A percentile compares a stretch with the other conserved stretches of the same genome.
Conservation (phyloP, 2,329 filamentous ascomycete genomes). For the Chaetothyriales sp. region DNA sequence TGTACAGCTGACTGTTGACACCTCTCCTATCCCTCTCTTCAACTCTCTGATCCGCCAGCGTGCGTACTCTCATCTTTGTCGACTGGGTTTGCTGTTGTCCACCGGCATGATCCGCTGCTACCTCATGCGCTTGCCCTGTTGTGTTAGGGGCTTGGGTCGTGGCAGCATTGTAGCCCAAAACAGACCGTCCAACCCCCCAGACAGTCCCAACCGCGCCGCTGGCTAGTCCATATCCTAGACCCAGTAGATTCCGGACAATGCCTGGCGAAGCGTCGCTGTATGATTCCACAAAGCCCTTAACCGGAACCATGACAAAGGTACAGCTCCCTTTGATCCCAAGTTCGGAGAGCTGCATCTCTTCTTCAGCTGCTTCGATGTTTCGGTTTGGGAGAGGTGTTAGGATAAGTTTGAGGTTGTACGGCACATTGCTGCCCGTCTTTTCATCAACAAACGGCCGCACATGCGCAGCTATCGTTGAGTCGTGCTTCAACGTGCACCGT, state of each 20-base stretch:
- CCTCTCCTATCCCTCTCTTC: constrained; percentile 36
- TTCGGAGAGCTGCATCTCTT: constrained; percentile 50
- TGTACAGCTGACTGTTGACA: constrained; percentile 55
- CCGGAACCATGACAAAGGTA: constrained; percentile 66
- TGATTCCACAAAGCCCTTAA: constrained; percentile 45
- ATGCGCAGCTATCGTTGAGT: constrained; percentile 45
- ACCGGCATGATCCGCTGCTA: not conserved
- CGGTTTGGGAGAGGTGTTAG: constrained; percentile 63
- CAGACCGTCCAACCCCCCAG: constrained; percentile 28
- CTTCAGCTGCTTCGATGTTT: constrained; percentile 59
- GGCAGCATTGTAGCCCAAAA: constrained; percentile 27
- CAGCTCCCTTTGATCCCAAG: constrained; percentile 64
- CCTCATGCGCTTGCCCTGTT: not conserved
- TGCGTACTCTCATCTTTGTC: constrained; percentile 30
- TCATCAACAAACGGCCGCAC: constrained; percentile 67
- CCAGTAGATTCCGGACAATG: constrained; percentile 24
- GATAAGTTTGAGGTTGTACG: constrained; percentile 75
- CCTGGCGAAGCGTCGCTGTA: constrained; percentile 31
- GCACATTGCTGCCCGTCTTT: constrained; percentile 40
- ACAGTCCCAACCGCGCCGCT: constrained; percentile 29
- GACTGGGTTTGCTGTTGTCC: not conserved
- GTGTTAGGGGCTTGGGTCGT: constrained; percentile 9
- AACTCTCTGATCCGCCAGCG: constrained; percentile 37
- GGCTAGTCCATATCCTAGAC: constrained; percentile 29
- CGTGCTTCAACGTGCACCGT: constrained; percentile 53